Percentiles rank a stretch among this genome's conserved stretches.
phyloP scores from a whole-genome alignment of 2,329 filamentous ascomycete genomes.

The Sphaerulina musiva region DNA sequence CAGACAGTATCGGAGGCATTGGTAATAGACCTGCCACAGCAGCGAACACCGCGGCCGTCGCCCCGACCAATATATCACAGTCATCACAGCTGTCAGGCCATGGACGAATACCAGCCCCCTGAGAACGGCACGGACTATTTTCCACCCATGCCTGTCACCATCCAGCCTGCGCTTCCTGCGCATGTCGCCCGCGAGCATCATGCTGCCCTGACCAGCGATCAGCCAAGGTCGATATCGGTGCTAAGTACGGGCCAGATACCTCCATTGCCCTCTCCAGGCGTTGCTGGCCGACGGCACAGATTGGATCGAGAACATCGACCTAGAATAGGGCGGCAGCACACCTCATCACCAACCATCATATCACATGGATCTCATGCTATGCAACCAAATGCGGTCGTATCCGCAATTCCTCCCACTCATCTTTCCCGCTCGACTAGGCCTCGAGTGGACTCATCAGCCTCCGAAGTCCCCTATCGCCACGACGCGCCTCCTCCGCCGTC shows the following conservation, averaged over 20 bases:
- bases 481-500: conserved; percentile 42
- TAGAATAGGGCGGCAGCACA: conserved; percentile 63
- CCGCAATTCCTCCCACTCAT: conserved; percentile 38
- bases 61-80: conserved; percentile 48
- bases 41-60: conserved; percentile 72
- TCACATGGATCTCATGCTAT: conserved; percentile 33
- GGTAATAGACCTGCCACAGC: conserved; percentile 75
- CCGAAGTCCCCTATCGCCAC: conserved; percentile 39
- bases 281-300: conserved; percentile 41
- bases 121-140: conserved; percentile 78
- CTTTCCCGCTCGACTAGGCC: conserved; percentile 29
- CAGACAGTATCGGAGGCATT: conserved; percentile 85
- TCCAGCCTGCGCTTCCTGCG: conserved; percentile 38
- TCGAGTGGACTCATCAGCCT: conserved; percentile 38
- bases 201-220: conserved; percentile 35
- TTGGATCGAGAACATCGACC: conserved; percentile 42
- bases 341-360: conserved; percentile 70
- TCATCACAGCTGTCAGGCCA: conserved; percentile 46
- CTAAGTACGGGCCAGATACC: conserved; percentile 74
- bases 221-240: conserved; percentile 67
- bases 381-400: conserved; percentile 23
- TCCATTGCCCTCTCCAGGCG: conserved; percentile 75
- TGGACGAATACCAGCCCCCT: conserved; percentile 58
- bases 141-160: conserved; percentile 56
- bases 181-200: conserved; percentile 33